These are phyloP conservation scores for Sherardia arvensis DNA, from an alignment of 257 asterid genomes.

Conservation along the genomic window DNA sequence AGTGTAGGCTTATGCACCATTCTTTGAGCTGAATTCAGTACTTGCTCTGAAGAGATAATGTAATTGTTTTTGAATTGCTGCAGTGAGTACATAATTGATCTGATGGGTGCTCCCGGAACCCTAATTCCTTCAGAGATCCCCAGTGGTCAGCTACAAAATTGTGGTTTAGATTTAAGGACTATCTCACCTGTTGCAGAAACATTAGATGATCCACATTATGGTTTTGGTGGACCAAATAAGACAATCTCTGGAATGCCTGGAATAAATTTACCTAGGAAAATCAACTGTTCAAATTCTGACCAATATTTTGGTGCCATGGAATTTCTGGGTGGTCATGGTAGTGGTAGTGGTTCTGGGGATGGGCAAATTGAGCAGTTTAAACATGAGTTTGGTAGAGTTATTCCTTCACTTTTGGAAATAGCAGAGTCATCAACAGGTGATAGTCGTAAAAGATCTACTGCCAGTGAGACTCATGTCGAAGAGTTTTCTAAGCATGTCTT, in stretches of 20 bases:
- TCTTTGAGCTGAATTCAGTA: background rate
- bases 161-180: constrained; percentile 48
- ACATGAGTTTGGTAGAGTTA: constrained; percentile 28
- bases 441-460: constrained; percentile 22
- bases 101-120: constrained; percentile 99
- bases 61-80: constrained; percentile 21
- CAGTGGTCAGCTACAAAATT: constrained; percentile 44
- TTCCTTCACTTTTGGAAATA: constrained; percentile 23
- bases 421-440: constrained; percentile 22
- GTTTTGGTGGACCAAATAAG: constrained; percentile 25
- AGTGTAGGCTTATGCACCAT: background rate
- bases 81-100: constrained; percentile 96
- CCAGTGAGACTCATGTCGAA: constrained; percentile 29
- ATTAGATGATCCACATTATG: constrained; percentile 19
- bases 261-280: constrained; percentile 22
- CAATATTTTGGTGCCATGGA: constrained; percentile 23
- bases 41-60: background rate
- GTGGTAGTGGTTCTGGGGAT: constrained; percentile 17
- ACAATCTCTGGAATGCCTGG: constrained; percentile 21
- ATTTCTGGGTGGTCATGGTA: constrained; percentile 22
- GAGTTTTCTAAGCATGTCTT: constrained; percentile 28
- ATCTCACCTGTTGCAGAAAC: constrained; percentile 24
- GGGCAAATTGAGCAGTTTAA: constrained; percentile 28
- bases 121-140: constrained; percentile 90
- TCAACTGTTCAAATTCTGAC: constrained; percentile 23